phyloP scores from a whole-genome alignment of 192 early-diverging fungal species.

The Rhizophagus clarus region DNA sequence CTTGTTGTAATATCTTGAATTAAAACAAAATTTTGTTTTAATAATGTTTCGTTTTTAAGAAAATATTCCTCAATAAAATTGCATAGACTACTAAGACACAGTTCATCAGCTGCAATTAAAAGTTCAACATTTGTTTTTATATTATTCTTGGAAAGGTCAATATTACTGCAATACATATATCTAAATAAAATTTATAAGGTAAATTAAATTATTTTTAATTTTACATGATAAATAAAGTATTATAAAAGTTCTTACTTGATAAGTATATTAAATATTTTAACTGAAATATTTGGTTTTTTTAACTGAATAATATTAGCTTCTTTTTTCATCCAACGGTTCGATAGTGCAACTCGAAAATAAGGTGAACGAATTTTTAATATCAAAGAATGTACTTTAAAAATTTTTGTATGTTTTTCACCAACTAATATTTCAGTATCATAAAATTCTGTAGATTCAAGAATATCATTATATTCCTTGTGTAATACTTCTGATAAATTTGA shows the following conservation, averaged over 20 bases:
- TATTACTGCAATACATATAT: not conserved
- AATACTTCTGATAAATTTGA: no score
- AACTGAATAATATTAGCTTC: not conserved
- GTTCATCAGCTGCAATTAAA: not conserved
- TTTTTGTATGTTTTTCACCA: not conserved
- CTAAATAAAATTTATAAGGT: not conserved
- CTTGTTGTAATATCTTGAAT: not conserved
- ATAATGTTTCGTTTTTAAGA: not conserved
- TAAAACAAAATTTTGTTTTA: not conserved
- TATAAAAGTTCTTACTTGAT: not conserved
- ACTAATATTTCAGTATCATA: not conserved
- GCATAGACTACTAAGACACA: not conserved
- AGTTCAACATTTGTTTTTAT: not conserved
- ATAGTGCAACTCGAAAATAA: constrained; percentile 9
- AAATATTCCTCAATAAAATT: not conserved
- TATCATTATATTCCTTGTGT: not conserved
- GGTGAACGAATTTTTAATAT: not conserved
- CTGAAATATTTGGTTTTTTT: constrained; percentile 5
- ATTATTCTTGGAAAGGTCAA: not conserved
- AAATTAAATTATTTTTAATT: no score
- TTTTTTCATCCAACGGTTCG: not conserved
- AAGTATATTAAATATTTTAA: not conserved
- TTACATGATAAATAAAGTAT: no score
- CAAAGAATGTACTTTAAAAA: constrained; percentile 2
- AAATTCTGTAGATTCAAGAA: not conserved